A percentile compares a stretch with the other conserved stretches of the same genome.
Conservation (phyloP, 1,139 yeast genomes). For the Kodamaea derodonti region DNA sequence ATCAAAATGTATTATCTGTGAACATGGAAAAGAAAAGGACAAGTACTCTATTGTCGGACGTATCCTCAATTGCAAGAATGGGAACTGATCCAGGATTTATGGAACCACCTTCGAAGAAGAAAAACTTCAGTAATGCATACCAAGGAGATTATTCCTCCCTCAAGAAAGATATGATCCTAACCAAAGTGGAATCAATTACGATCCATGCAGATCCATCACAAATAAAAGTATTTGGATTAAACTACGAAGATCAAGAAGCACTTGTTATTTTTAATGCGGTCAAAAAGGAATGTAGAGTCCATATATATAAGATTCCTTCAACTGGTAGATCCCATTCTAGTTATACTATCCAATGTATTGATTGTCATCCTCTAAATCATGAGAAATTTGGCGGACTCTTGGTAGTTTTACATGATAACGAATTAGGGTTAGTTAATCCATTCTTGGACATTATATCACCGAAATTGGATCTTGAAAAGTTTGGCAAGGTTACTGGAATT, state of each 20-base stretch:
- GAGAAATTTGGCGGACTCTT: slow-evolving; percentile 38
- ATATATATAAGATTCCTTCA: slow-evolving; percentile 43
- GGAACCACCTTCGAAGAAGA: slow-evolving; percentile 21
- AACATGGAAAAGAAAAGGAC: slow-evolving; percentile 51
- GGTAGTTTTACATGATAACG: slow-evolving; percentile 26
- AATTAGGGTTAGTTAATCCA: slow-evolving; percentile 57
- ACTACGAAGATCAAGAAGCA: slow-evolving; percentile 56
- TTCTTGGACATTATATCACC: slow-evolving; percentile 56
- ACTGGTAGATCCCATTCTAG: slow-evolving; percentile 30
- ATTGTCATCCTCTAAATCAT: slow-evolving; percentile 38
- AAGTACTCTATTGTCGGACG: slow-evolving; percentile 52
- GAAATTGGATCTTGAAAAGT: slow-evolving; percentile 21
- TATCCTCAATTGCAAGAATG: slow-evolving; percentile 61
- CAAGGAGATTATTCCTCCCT: slow-evolving; percentile 20
- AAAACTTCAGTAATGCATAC: slow-evolving; percentile 2
- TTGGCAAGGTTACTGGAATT: slow-evolving; percentile 17
- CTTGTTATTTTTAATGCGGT: slow-evolving; percentile 41
- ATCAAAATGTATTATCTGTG: slow-evolving; percentile 23
- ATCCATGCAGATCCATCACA: slow-evolving; percentile 23
- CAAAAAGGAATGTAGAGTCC: slow-evolving; percentile 40
- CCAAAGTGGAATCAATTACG: slow-evolving; percentile 50
- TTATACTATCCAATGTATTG: slow-evolving; percentile 34
- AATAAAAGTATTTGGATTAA: slow-evolving; percentile 41
- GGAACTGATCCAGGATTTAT: slow-evolving; percentile 38
- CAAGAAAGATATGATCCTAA: slow-evolving; percentile 64